Evolutionary conservation across 371 early-diverging fungal species (phyloP), one percentile per base, ranked within the genome.

Genomic region (Apophysomyces elegans): DNA sequence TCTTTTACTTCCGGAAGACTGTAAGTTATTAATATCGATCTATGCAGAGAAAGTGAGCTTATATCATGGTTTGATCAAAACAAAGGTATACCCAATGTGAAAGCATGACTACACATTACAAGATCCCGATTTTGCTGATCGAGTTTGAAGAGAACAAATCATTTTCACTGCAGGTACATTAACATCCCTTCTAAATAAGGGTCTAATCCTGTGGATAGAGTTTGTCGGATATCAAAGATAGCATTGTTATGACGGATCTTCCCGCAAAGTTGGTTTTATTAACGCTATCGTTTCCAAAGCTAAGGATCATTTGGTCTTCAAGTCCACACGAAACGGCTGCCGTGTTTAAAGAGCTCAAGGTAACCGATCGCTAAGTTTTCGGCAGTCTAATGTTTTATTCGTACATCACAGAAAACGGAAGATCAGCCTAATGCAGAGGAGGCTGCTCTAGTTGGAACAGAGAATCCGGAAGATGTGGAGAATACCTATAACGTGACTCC

Each of bases 81-180:
- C 32, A 56, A 71, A 88, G 88, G 47, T 95, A 95, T 79, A 88
- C 87, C 14, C 99, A 99, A 77, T 90, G 88, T 56, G 94, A 93
- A 65, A 90, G 90, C n/a, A 96, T 99, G 97, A 83, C 81, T 39
- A 72, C 80, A 8, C 87, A 94, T 71, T 99, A 99, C 75, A 75
- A 78, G 32, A 81, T 73, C 2, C 94, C 96, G 0, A 87, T 95
- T 12, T 75, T 99, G 36, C 75, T 99, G 64, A 93, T 99, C 59
- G 99, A 99, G 73, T 98, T 99, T 80, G 95, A 96, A 59, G 79
- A 88, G 67, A 86, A 87, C 70, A 93, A 91, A 66, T 86, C 93
- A 14, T 95, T 96, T 67, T 86, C 91, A 39, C 73, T 95, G 59
- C 84, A 85, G 73, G 83, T 81, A 66, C 18, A 37, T 54, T 32